Evolutionary conservation across 176 grass and related monocot species (phyloP).

Genomic region (Oryza longistaminata): DNA sequence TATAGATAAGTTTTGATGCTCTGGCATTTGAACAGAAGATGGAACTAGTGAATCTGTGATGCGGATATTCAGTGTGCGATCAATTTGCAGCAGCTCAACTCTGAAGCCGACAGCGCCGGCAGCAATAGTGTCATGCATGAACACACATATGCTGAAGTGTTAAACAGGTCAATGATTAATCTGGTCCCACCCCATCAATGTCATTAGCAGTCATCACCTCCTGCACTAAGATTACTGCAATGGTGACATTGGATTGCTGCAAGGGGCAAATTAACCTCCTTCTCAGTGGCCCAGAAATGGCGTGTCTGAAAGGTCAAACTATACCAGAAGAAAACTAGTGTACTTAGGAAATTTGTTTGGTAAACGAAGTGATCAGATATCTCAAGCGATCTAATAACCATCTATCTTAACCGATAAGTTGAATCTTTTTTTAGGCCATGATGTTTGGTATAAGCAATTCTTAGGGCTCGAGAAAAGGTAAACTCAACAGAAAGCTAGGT

Average conservation of each 20-base stretch:
- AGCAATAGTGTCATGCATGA: neutral
- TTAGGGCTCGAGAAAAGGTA: neutral
- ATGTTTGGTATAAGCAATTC: neutral
- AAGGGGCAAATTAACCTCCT: neutral
- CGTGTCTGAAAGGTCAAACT: conserved; percentile 2
- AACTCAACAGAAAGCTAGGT: neutral
- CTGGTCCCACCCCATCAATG: neutral
- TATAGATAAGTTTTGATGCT: neutral
- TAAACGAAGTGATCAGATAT: conserved; percentile 14
- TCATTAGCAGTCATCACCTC: neutral
- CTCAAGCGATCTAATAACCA: neutral
- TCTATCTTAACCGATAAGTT: neutral
- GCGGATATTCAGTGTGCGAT: neutral
- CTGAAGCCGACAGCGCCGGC: neutral
- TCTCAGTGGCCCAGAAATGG: neutral
- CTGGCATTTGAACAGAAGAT: neutral
- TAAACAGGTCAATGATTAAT: conserved; percentile 6
- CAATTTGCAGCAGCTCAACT: neutral
- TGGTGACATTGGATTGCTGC: neutral
- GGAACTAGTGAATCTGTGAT: neutral
- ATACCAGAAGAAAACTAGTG: neutral
- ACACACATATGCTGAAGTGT: neutral
- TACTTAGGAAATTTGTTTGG: neutral
- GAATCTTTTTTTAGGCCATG: neutral
- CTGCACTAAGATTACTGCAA: neutral